Conservation (phyloP, 2,329 filamentous ascomycete species). For the Fusarium illudens region DNA sequence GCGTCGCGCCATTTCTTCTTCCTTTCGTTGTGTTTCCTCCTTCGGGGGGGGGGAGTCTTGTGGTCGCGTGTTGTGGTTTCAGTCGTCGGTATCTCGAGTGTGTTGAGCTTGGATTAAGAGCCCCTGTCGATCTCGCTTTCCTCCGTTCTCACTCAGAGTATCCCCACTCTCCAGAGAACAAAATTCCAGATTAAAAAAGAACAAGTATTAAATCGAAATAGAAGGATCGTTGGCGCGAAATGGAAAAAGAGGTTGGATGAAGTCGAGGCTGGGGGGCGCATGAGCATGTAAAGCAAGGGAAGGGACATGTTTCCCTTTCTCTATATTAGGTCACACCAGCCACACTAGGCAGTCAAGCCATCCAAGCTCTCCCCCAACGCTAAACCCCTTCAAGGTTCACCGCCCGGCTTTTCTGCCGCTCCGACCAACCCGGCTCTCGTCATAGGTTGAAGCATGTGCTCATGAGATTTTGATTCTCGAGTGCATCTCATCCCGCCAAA, state of each 20-base stretch:
- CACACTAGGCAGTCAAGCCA: conserved; percentile 19
- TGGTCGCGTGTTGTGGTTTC: not conserved
- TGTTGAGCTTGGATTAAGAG: not conserved
- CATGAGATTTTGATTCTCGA: conserved; percentile 29
- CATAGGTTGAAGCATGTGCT: conserved; percentile 20
- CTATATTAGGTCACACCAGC: conserved; percentile 18
- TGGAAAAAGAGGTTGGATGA: not conserved
- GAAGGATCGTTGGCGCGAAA: not conserved
- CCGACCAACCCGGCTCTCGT: conserved; percentile 21
- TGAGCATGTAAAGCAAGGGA: not conserved
- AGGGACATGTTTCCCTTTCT: conserved; percentile 2
- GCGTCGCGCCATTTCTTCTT: conserved; percentile 59
- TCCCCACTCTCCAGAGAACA: not conserved
- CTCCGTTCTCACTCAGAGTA: not conserved
- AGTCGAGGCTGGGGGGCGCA: not conserved
- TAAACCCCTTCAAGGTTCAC: conserved; percentile 14
- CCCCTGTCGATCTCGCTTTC: not conserved
- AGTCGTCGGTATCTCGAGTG: not conserved
- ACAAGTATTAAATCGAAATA: not conserved
- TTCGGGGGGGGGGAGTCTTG: not conserved
- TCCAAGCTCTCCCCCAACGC: conserved; percentile 7
- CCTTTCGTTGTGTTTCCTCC: no score
- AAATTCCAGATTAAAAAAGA: not conserved
- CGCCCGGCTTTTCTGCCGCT: conserved; percentile 29
- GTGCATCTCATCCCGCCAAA: conserved; percentile 7